Conservation (phyloP, 306 rosid genomes). For the Glycine soja region DNA sequence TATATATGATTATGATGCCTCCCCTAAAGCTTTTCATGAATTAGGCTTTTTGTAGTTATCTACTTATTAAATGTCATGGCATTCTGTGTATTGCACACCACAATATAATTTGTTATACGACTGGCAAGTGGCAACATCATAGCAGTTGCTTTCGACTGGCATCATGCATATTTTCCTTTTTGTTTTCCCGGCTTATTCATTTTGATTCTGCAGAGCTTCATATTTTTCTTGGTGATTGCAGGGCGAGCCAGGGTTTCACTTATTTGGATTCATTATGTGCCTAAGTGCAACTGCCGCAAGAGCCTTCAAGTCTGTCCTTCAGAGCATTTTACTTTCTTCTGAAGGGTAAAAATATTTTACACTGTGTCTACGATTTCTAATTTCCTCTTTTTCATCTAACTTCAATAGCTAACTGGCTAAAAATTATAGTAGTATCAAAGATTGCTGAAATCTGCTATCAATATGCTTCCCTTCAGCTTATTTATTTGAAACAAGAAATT, state of each 20-base stretch:
- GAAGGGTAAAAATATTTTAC: conserved; percentile 76
- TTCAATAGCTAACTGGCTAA: conserved; percentile 8
- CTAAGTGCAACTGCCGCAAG: conserved; percentile 97
- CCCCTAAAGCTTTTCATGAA: conserved; percentile 22
- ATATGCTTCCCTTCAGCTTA: conserved; percentile 1
- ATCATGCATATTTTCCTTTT: too few relatives aligned
- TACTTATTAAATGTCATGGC: not conserved
- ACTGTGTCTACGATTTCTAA: conserved; percentile 32
- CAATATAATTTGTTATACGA: conserved; percentile 3
- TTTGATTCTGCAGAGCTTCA: conserved; percentile 39
- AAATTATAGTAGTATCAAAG: not conserved
- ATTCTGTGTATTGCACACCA: conserved; percentile 21
- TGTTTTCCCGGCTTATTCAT: too few relatives aligned
- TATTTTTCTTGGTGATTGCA: conserved; percentile 61
- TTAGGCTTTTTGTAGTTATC: conserved; percentile 10
- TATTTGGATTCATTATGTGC: conserved; percentile 95
- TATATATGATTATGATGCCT: not conserved
- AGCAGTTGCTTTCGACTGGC: not conserved
- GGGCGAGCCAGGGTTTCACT: conserved; percentile 97
- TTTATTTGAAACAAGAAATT: not conserved
- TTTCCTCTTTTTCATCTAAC: conserved; percentile 19
- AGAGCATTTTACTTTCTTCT: conserved; percentile 93
- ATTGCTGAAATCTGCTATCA: conserved; percentile 24
- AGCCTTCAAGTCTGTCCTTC: conserved; percentile 98
- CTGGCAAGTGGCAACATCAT: not conserved